Evolutionary conservation across 257 asterid species (phyloP), one percentile per base, ranked within the genome.

Genomic region (Catharanthus roseus): DNA sequence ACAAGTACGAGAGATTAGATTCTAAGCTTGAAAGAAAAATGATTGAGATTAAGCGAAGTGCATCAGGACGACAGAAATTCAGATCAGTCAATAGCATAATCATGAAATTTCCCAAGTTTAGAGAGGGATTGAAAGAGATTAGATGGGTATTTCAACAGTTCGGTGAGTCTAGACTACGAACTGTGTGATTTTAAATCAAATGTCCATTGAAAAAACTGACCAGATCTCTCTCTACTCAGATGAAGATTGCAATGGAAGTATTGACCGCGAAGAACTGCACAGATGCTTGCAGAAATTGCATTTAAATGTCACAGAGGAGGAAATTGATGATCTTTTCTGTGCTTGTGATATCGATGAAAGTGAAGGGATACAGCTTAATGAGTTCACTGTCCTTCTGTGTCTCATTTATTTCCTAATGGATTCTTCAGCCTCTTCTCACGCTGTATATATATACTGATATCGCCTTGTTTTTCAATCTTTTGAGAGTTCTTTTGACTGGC

Each of bases 371-470:
- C 86, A 82, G 56, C 79, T 86, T 68, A 82, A 78, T 0, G 90
- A 82, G 87, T 83, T 86, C 42, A 83, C 80, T 57, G 88, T 80
- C 73, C 83, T 86, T 74, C 74, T 84, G 12, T 86, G 84, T 62
- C 82, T 84, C 51, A 69, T 71, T 41, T 80, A 80, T 83, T 74
- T 84, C 76, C 82, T 80, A 69, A 51, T 26, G 61, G 85, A 80
- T 51, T 56, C 67, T 62, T 75, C 80, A 0, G 28, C 73, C 67
- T 62, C 86, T 7, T 68, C 81, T 38, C 62, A 15, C 18, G 66
- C 69, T 51, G 88, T 81, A 80, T 12, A 67, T n/a, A 39, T 18
- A 39, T 74, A 31, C 16, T 26, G 45, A 54, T 26, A 41, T 39
- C 18, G 38, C 70, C 66, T 69, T 34, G 41, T 10, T 16, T 18